Conservation (phyloP, 225 moss, liverwort and hornwort genomes). For the Physcomitrium patens region DNA sequence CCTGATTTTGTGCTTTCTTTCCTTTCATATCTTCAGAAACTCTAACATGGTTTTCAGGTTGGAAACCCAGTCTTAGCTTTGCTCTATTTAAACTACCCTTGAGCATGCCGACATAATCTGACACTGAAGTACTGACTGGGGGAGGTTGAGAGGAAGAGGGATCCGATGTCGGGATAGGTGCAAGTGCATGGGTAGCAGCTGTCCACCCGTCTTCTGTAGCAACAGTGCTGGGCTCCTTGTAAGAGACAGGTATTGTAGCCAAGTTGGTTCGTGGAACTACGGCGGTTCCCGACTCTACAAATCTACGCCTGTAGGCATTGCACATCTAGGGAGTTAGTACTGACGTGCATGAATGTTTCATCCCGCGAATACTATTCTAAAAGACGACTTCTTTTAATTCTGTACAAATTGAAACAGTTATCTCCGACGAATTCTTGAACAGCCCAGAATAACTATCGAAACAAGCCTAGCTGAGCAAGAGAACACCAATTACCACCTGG, state of each 20-base stretch:
- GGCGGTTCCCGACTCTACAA: conserved; percentile 40
- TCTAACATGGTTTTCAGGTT: conserved; percentile 30
- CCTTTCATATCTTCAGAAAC: conserved; percentile 48
- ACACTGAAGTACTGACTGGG: conserved; percentile 43
- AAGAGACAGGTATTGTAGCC: conserved; percentile 30
- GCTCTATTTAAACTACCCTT: conserved; percentile 62
- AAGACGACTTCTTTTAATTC: not conserved
- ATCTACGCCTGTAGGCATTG: conserved; percentile 47
- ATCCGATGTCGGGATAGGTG: conserved; percentile 32
- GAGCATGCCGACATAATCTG: conserved; percentile 59
- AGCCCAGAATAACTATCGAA: not conserved
- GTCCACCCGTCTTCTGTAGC: conserved; percentile 40
- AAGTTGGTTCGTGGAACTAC: conserved; percentile 35
- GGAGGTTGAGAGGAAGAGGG: conserved; percentile 54
- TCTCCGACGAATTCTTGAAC: conserved; percentile 6
- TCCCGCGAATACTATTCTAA: not conserved
- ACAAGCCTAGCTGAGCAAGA: conserved; percentile 4
- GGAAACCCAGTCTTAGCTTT: conserved; percentile 42
- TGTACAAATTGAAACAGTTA: conserved; percentile 4
- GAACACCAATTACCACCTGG: not conserved
- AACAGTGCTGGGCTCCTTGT: conserved; percentile 31
- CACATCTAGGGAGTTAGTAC: conserved; percentile 5
- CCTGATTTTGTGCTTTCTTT: conserved; percentile 44
- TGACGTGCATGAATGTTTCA: not conserved
- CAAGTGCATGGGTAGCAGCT: conserved; percentile 30